Evolutionary conservation across 2,329 filamentous ascomycete species (phyloP).

Genomic region (Cladophialophora immunda): DNA sequence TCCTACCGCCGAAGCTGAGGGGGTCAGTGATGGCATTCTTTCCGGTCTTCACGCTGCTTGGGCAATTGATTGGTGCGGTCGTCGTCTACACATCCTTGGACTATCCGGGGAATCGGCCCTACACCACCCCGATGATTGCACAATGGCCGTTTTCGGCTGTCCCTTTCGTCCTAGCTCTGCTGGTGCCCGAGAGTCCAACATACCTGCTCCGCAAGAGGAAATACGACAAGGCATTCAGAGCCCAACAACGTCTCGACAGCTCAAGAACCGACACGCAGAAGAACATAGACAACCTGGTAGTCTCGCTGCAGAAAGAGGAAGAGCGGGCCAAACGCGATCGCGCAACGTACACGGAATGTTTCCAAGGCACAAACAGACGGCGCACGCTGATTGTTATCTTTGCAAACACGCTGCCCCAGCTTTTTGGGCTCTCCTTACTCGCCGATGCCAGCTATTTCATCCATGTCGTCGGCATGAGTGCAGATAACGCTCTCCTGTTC

Average conservation of each 20-base stretch:
- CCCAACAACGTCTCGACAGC: constrained; percentile 61
- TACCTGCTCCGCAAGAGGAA: constrained; percentile 57
- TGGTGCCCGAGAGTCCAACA: constrained; percentile 62
- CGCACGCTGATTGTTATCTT: constrained; percentile 49
- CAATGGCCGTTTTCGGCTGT: constrained; percentile 55
- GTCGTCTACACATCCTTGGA: constrained; percentile 48
- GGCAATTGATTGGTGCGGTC: constrained; percentile 57
- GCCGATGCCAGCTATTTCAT: constrained; percentile 54
- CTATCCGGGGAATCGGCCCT: constrained; percentile 41
- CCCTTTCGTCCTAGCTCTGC: constrained; percentile 53
- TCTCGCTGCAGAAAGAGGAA: constrained; percentile 59
- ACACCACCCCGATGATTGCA: constrained; percentile 47
- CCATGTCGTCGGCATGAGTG: constrained; percentile 47
- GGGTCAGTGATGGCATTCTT: constrained; percentile 60
- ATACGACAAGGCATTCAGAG: constrained; percentile 52
- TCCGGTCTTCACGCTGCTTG: constrained; percentile 59
- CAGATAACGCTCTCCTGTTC: constrained; percentile 50
- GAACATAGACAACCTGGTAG: constrained; percentile 47
- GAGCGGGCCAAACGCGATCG: constrained; percentile 50
- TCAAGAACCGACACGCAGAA: constrained; percentile 47
- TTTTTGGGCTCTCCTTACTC: constrained; percentile 58
- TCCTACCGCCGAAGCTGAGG: constrained; percentile 56
- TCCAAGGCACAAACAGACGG: constrained; percentile 42
- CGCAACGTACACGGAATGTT: constrained; percentile 46
- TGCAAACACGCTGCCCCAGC: constrained; percentile 53